Conservation (phyloP, 2,329 filamentous ascomycete genomes). For the Cryphonectria naterciae region DNA sequence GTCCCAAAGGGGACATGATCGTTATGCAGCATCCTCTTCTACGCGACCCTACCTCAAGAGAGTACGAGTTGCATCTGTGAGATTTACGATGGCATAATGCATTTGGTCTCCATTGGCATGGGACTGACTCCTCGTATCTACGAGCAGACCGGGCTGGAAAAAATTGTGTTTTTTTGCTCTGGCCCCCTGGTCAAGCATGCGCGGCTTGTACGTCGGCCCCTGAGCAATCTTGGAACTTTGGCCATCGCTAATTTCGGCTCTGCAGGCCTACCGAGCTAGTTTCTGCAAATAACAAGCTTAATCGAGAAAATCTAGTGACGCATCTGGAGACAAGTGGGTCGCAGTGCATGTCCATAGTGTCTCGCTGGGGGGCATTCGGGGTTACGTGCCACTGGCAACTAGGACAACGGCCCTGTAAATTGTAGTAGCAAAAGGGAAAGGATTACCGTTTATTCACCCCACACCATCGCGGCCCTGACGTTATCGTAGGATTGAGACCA, state of each 20-base stretch:
- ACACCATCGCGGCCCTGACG: neutral
- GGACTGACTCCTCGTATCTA: neutral
- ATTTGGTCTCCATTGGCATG: neutral
- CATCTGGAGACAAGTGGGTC: conserved; percentile 3
- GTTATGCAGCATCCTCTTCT: neutral
- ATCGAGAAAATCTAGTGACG: neutral
- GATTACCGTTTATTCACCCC: neutral
- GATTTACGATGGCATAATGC: neutral
- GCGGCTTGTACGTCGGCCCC: neutral
- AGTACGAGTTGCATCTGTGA: neutral
- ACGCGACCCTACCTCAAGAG: neutral
- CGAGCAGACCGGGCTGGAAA: neutral
- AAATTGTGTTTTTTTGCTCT: neutral
- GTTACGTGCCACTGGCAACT: neutral
- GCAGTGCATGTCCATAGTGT: neutral
- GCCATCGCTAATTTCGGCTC: conserved; percentile 1
- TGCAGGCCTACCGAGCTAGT: neutral
- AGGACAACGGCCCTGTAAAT: neutral
- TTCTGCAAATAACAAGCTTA: neutral
- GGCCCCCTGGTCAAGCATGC: neutral
- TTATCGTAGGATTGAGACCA: neutral
- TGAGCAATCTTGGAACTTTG: neutral
- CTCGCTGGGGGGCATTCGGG: neutral
- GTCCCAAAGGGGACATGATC: neutral
- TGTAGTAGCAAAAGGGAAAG: conserved; percentile 1